These are phyloP conservation scores for Rhododendron williamsianum DNA, from an alignment of 148 eudicot species.

Conservation along the genomic window DNA sequence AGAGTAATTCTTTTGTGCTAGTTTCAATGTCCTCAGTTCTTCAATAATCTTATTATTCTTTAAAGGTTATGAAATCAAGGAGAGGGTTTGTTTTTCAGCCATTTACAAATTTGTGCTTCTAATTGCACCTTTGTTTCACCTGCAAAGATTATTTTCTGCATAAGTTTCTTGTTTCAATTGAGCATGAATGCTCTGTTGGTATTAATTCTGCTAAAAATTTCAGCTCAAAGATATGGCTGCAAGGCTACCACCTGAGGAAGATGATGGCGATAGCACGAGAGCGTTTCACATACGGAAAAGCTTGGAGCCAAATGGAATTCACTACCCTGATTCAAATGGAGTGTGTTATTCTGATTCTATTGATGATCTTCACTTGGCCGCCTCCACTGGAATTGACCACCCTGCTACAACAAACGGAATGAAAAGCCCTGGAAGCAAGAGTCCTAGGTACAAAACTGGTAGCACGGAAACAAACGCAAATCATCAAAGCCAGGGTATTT, in stretches of 20 bases:
- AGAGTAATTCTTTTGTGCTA: background rate
- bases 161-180: background rate
- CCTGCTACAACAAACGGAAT: conserved; percentile 29
- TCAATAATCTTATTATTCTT: background rate
- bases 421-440: conserved; percentile 28
- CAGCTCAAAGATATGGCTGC: conserved; percentile 98
- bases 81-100: background rate
- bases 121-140: background rate
- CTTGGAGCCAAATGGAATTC: conserved; percentile 55
- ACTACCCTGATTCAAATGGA: conserved; percentile 43
- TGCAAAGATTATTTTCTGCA: background rate
- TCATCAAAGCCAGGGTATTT: conserved; percentile 31
- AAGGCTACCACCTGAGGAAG: conserved; percentile 76
- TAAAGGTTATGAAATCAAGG: background rate
- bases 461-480: conserved; percentile 23
- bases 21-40: conserved; percentile 2
- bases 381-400: conserved; percentile 29
- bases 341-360: conserved; percentile 30
- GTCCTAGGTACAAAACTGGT: conserved; percentile 25
- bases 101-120: background rate
- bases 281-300: conserved; percentile 50
- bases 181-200: background rate
- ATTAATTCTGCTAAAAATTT: background rate
- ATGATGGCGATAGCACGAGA: conserved; percentile 45
- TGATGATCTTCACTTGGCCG: conserved; percentile 24